Conservation (phyloP, 352 stramenopile genomes). For the Phytophthora europaea region DNA sequence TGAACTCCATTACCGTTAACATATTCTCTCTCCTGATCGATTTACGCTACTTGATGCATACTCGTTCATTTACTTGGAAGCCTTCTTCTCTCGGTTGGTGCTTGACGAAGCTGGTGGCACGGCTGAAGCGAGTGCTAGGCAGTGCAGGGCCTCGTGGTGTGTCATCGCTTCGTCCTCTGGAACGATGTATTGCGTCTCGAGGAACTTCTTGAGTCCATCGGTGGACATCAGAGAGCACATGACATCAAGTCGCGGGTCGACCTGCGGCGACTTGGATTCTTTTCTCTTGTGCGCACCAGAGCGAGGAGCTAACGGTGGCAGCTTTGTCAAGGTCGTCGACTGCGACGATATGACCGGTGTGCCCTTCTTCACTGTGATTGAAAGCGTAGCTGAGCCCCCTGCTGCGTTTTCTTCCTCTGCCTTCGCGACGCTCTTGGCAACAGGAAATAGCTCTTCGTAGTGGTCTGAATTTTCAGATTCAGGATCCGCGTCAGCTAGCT, state of each 20-base stretch:
- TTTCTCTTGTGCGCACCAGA: slow-evolving; percentile 29
- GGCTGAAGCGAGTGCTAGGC: slow-evolving; percentile 44
- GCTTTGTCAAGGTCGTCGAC: slow-evolving; percentile 12
- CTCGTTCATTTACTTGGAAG: slow-evolving; percentile 11
- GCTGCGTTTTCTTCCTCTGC: slow-evolving; percentile 4
- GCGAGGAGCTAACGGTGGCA: slow-evolving; percentile 19
- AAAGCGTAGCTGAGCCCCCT: neutral
- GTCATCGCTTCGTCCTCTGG: slow-evolving; percentile 35
- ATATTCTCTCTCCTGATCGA: slow-evolving; percentile 1
- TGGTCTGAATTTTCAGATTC: slow-evolving; percentile 16
- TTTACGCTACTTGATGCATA: neutral
- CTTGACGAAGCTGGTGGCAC: slow-evolving; percentile 33
- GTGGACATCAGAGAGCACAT: slow-evolving; percentile 85
- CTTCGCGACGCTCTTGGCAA: slow-evolving; percentile 18
- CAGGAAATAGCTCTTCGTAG: slow-evolving; percentile 37
- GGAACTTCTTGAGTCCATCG: slow-evolving; percentile 68
- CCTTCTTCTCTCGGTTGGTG: slow-evolving; percentile 9
- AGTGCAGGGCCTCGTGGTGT: slow-evolving; percentile 74
- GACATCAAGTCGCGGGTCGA: slow-evolving; percentile 70
- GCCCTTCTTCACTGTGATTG: slow-evolving; percentile 3
- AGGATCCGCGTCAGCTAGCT: slow-evolving; percentile 37
- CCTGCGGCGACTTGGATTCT: slow-evolving; percentile 19
- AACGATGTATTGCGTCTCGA: slow-evolving; percentile 69
- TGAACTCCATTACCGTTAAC: slow-evolving; percentile 4
- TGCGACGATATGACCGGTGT: slow-evolving; percentile 9